A percentile compares a stretch with the other conserved stretches of the same genome.
These are phyloP conservation scores for Podospora australis DNA, from an alignment of 495 filamentous ascomycete genomes.

Conservation along the genomic window DNA sequence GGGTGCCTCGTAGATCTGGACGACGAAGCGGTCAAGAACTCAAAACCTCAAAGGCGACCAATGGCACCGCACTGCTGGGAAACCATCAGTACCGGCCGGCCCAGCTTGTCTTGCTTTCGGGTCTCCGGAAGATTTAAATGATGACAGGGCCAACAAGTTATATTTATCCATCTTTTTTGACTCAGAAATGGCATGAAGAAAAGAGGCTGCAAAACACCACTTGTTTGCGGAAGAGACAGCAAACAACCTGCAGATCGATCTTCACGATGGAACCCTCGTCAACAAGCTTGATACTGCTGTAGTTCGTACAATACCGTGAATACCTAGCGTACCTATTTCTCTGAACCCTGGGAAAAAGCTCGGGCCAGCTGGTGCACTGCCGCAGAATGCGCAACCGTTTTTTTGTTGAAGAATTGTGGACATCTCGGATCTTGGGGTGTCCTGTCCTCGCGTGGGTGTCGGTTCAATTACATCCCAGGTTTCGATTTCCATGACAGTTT, in stretches of 20 bases:
- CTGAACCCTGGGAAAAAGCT: too few relatives aligned
- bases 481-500: neutral
- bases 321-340: too few relatives aligned
- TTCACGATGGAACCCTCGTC: too few relatives aligned
- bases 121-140: too few relatives aligned
- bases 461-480: constrained; percentile 8
- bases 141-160: neutral
- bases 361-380: neutral
- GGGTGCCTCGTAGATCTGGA: neutral
- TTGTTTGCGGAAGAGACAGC: too few relatives aligned
- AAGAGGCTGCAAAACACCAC: too few relatives aligned
- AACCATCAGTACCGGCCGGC: neutral
- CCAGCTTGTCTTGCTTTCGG: too few relatives aligned
- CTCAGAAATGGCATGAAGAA: too few relatives aligned
- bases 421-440: constrained; percentile 2
- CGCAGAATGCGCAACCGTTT: constrained; percentile 1
- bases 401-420: constrained; percentile 2
- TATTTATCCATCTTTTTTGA: neutral
- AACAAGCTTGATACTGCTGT: too few relatives aligned
- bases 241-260: too few relatives aligned
- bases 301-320: too few relatives aligned
- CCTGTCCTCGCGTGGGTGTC: constrained; percentile 13
- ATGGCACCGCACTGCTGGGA: constrained; percentile 14
- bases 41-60: constrained; percentile 2
- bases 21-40: constrained; percentile 22